A percentile compares a stretch with the other conserved stretches of the same genome.
phyloP scores from a whole-genome alignment of 208 protist species.

The Leishmania amazonensis region DNA sequence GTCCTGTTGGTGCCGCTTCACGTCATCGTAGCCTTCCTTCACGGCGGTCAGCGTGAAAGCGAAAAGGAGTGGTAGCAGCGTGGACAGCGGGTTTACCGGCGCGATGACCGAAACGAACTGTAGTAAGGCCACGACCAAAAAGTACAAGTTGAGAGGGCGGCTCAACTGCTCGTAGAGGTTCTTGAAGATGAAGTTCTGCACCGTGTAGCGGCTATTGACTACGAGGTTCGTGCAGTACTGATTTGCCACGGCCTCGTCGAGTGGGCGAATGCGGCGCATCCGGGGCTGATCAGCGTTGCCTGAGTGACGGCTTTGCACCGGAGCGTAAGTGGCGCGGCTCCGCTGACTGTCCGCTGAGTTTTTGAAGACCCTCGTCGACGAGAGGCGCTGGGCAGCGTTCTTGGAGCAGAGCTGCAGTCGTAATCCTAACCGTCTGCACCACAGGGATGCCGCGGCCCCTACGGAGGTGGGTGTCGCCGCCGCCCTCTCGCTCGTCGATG shows the following conservation, averaged over 20 bases:
- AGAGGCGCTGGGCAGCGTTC: not conserved
- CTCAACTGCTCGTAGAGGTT: conserved; percentile 98
- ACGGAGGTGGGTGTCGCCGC: not conserved
- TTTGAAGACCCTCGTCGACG: not conserved
- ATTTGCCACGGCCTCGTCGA: conserved; percentile 40
- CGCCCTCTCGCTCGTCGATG: not conserved
- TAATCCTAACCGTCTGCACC: not conserved
- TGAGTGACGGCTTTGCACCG: too few relatives aligned
- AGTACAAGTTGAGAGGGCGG: conserved; percentile 96
- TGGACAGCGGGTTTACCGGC: conserved; percentile 93
- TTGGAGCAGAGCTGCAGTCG: not conserved
- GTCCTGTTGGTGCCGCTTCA: conserved; percentile 87
- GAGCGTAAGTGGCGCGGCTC: not conserved
- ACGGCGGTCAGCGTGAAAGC: conserved; percentile 93
- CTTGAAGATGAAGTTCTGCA: conserved; percentile 94
- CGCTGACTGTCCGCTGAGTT: not conserved
- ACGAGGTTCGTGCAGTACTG: conserved; percentile 85
- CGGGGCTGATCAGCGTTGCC: not conserved
- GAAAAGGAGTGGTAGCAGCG: conserved; percentile 92
- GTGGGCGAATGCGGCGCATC: conserved; percentile 56
- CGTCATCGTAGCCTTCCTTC: conserved; percentile 96
- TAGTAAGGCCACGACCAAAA: conserved; percentile 93
- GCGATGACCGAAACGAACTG: conserved; percentile 93
- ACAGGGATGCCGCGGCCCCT: not conserved
- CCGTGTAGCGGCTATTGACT: conserved; percentile 94